Conservation (phyloP, 371 early-diverging fungal genomes). For the Batkoa obscura region DNA sequence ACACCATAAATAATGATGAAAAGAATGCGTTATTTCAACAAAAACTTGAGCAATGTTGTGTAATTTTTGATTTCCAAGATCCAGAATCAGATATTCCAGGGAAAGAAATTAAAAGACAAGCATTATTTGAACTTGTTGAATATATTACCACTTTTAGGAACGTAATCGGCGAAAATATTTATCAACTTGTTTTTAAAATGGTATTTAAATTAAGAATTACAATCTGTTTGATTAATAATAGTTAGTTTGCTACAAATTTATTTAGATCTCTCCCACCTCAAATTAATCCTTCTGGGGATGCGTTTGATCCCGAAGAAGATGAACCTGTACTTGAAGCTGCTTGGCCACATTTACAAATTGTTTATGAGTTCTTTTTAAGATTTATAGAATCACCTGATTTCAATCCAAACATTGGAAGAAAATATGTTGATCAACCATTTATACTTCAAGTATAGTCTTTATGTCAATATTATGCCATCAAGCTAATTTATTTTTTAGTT, state of each 20-base stretch:
- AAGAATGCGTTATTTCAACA: slow-evolving; percentile 61
- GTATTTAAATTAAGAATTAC: slow-evolving; percentile 17
- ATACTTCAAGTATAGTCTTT: slow-evolving; percentile 50
- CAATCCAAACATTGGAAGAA: slow-evolving; percentile 83
- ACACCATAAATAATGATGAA: slow-evolving; percentile 42
- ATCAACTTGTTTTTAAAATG: slow-evolving; percentile 81
- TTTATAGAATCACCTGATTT: slow-evolving; percentile 94
- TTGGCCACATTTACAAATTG: slow-evolving; percentile 94
- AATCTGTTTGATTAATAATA: neutral
- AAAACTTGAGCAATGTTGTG: slow-evolving; percentile 75
- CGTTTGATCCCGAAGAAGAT: slow-evolving; percentile 95
- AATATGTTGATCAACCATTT: slow-evolving; percentile 86
- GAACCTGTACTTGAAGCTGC: slow-evolving; percentile 87
- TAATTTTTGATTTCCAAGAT: slow-evolving; percentile 86
- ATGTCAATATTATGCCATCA: neutral
- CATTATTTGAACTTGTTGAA: slow-evolving; percentile 77
- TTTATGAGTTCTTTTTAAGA: slow-evolving; percentile 91
- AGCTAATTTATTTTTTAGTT: slow-evolving; percentile 35
- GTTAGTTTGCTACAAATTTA: slow-evolving; percentile 70
- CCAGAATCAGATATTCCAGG: slow-evolving; percentile 62
- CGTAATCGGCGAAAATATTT: slow-evolving; percentile 65
- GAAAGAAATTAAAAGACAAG: slow-evolving; percentile 85
- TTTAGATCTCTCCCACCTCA: slow-evolving; percentile 90
- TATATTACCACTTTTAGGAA: slow-evolving; percentile 70
- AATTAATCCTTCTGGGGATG: slow-evolving; percentile 73